Base-by-base conservation (phyloP, 2,329 filamentous ascomycete genomes). In the Penicillium brasilianum region DNA sequence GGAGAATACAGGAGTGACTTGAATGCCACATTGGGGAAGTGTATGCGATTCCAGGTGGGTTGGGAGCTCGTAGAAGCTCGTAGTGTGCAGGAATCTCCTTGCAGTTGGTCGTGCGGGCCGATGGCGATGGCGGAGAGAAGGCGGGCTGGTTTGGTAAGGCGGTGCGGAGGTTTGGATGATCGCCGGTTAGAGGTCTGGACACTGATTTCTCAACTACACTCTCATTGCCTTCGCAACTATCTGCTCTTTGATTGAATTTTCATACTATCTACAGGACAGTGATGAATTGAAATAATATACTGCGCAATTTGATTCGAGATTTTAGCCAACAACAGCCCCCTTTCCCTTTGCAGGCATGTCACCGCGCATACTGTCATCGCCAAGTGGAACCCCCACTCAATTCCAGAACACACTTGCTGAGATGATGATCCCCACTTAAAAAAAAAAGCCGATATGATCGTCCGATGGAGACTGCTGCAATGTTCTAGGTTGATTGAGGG, bases 11-110 rank as follows among this genome's bases (percentile, higher is more conserved):
- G 60, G 66, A 65, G 71, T 71, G 72, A 76, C 68, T 70, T 73
- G 68, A 70, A 71, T 69, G 69, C 76, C 74, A 77, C 76, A 79
- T 78, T 76, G 72, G 71, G 62, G 62, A 61, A 54, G 54, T 28
- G 13, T 11, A 30, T 49, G n/a, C 34, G 37, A 58, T 41, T 32
- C 55, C 51, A 58, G 25, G 22, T 36, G 49, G 25, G 25, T 7
- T n/a, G 41, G 50, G 50, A 53, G 50, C 50, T 37, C 11, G 39
- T 53, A 44, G 20, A 37, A 53, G 44, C 44, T 43, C 53, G 57
- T 43, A 37, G 52, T 56, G 25, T 50, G 46, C 57, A 58, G 52
- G n/a, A 30, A 34, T 25, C 52, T 41, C 50, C 50, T 39, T 53
- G 50, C 20, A 11, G 34, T 28, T 41, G 18, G 28, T 54, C 52